Percentiles rank a stretch among this genome's conserved stretches.
Evolutionary conservation across 176 grass and related monocot species (phyloP).

Genomic region (Triticum turgidum): DNA sequence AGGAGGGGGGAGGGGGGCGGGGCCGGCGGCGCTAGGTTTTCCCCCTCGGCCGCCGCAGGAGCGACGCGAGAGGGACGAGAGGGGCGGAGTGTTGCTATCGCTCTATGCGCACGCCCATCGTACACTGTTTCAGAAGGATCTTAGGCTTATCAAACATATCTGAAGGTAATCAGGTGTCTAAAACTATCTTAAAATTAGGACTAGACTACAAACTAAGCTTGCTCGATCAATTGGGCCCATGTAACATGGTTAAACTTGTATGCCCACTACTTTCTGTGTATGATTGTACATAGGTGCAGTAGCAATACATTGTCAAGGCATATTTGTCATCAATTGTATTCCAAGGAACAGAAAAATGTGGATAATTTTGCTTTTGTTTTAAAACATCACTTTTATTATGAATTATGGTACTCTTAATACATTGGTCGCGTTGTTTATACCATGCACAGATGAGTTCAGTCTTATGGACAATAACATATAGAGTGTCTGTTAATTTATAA

Average conservation of each 20-base stretch:
- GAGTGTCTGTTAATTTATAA: conserved; percentile 19
- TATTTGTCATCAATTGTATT: conserved; percentile 13
- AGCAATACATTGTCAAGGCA: conserved; percentile 5
- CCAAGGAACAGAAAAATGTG: conserved; percentile 6
- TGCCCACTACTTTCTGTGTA: neutral
- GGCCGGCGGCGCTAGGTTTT: too few relatives aligned
- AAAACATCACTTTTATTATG: conserved; percentile 3
- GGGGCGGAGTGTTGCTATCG: too few relatives aligned
- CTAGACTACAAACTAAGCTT: neutral
- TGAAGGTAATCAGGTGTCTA: conserved; percentile 4
- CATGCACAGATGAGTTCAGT: neutral
- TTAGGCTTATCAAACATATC: conserved; percentile 10
- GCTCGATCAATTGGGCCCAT: neutral
- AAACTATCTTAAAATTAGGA: neutral
- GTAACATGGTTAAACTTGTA: neutral
- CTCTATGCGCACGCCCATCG: too few relatives aligned
- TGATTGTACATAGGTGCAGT: neutral
- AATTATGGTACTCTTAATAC: conserved; percentile 15
- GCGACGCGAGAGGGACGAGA: too few relatives aligned
- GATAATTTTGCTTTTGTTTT: neutral
- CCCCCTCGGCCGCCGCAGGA: too few relatives aligned
- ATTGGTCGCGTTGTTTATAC: conserved; percentile 10
- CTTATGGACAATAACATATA: conserved; percentile 10
- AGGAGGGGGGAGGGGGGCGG: too few relatives aligned
- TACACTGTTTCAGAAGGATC: conserved; percentile 18